Conservation (phyloP, 129 eudicot genomes). For the Apium graveolens region DNA sequence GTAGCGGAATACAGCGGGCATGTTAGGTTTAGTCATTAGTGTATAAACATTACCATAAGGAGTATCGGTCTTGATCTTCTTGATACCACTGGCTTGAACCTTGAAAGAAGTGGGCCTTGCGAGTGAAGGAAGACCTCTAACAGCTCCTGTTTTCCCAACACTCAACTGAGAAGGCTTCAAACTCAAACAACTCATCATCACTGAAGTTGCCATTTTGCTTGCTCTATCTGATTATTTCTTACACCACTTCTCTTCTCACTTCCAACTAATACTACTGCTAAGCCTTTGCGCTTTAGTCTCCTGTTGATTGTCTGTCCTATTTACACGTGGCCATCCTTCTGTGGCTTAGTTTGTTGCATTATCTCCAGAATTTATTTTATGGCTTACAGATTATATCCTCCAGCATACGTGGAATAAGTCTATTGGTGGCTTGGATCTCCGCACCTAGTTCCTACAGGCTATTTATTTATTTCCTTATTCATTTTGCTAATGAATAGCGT, state of each 20-base stretch:
- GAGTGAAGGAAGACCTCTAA: conserved; percentile 69
- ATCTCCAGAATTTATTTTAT: no score
- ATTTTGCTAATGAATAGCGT: no score
- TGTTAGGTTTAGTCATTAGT: no score
- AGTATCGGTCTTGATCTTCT: conserved; percentile 68
- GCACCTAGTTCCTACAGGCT: neutral
- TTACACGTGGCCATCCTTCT: neutral
- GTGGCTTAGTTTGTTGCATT: neutral
- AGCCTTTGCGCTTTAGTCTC: no score
- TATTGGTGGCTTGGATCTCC: neutral
- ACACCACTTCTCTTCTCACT: neutral
- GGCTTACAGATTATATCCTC: neutral
- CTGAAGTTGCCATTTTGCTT: conserved; percentile 60
- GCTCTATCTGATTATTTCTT: neutral
- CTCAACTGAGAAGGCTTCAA: conserved; percentile 44
- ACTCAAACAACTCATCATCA: conserved; percentile 52
- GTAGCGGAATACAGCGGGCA: no score
- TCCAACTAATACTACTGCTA: neutral
- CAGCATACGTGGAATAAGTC: neutral
- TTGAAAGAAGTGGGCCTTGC: conserved; percentile 36
- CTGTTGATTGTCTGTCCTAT: neutral
- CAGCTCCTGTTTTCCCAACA: conserved; percentile 22
- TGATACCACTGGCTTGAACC: conserved; percentile 58
- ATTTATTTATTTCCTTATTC: no score
- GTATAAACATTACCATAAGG: conserved; percentile 39